Conservation (phyloP, 129 eudicot species). For the Tagetes patula region DNA sequence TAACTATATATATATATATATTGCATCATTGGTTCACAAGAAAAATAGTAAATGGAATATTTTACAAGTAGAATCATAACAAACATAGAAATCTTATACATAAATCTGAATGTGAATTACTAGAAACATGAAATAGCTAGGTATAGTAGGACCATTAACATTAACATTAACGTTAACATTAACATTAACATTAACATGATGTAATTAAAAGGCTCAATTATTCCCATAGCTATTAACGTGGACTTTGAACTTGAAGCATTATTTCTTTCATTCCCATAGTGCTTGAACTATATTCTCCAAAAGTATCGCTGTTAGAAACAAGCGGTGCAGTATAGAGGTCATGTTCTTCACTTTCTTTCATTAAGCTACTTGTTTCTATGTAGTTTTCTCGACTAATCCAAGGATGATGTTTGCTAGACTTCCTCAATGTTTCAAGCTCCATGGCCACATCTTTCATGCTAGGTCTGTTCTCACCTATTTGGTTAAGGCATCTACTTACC, state of each 20-base stretch:
- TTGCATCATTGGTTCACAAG: not conserved
- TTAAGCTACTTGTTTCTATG: not conserved
- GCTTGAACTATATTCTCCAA: constrained; percentile 1
- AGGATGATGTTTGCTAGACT: not conserved
- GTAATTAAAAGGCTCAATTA: not conserved
- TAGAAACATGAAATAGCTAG: no score
- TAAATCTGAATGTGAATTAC: not conserved
- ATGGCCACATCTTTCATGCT: constrained; percentile 12
- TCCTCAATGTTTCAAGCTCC: constrained; percentile 11
- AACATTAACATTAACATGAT: not conserved
- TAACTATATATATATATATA: not conserved
- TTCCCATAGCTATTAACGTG: not conserved
- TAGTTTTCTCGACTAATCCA: not conserved
- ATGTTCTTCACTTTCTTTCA: constrained; percentile 3
- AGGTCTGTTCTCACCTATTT: constrained; percentile 4
- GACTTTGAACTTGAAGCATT: constrained; percentile 4
- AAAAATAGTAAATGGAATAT: not conserved
- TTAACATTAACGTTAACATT: no score
- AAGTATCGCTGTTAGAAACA: not conserved
- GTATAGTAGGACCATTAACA: no score
- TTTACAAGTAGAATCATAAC: not conserved
- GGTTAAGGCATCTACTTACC: constrained; percentile 10
- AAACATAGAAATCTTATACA: not conserved
- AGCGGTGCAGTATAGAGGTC: constrained; percentile 2
- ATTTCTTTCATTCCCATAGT: not conserved